Evolutionary conservation across 2,329 filamentous ascomycete genomes (phyloP), one percentile per base, ranked within the genome.

Genomic region (Penicillium expansum): DNA sequence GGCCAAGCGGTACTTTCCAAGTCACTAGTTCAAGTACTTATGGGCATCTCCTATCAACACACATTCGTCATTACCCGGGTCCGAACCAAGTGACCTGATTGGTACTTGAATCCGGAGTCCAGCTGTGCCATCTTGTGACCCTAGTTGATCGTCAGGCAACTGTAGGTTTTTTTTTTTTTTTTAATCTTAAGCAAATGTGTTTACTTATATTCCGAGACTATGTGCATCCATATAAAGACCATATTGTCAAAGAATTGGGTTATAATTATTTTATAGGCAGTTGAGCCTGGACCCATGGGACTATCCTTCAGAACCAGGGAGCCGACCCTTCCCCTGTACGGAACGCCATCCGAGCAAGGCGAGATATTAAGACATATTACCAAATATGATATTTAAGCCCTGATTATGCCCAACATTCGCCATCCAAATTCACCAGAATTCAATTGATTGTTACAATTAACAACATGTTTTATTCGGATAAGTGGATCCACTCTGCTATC

Each of bases 321-420:
- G 41, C 41, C 27, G 41, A 7, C 54, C 54, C 56, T 59, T 62
- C 48, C 57, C 59, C 59, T 62, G 54, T 52, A 39, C 49, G 58
- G 58, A 51, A 55, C 59, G 37, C 49, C 37, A 48, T 55, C 50
- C 47, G 39, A 47, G 41, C 41, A 39, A 24, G 24, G 29, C 44
- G 14, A 24, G n/a, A 22, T 20, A 32, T 33, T 24, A 20, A 45
- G n/a, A 45, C 43, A 11, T 10, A 32, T 45, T 32, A 20, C 27
- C n/a, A 38, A 38, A 38, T 20, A 18, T 38, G 35, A 32, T 45
- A 45, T 22, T 33, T 22, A 47, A 33, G 27, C 27, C 27, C 27
- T 29, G 27, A 33, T 24, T 47, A 22, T 35, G 30, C 30, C 30
- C 30, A 47, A 47, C 14, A 35, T 47, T 47, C 20, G 44, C 44